phyloP scores from a whole-genome alignment of 345 rosid species.

The Syzygium aromaticum region DNA sequence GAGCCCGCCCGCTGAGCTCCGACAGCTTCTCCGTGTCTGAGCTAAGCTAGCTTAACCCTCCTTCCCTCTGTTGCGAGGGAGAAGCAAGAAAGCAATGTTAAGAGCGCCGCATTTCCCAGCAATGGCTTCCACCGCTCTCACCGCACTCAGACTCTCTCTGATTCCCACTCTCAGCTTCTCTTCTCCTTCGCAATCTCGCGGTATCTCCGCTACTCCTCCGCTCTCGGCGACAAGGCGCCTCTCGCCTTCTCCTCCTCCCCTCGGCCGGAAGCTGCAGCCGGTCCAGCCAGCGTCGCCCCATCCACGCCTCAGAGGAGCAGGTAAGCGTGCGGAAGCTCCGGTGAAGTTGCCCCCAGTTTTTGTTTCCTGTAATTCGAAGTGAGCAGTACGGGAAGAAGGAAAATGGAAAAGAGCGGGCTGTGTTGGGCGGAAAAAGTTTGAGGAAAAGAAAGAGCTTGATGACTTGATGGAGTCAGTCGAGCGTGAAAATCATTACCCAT shows the following conservation, averaged over 20 bases:
- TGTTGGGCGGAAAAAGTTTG: neutral
- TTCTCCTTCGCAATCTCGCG: conserved; percentile 16
- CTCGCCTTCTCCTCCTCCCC: neutral
- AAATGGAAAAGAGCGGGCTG: neutral
- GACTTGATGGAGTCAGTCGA: neutral
- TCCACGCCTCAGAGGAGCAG: conserved; percentile 17
- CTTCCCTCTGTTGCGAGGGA: neutral
- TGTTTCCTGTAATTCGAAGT: neutral
- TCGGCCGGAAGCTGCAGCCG: neutral
- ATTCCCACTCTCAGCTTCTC: conserved; percentile 23
- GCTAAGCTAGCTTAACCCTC: neutral
- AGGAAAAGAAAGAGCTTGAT: neutral
- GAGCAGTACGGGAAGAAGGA: neutral
- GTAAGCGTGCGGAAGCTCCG: neutral
- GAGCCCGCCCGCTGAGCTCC: neutral
- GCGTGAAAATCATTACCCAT: neutral
- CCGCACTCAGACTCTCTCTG: conserved; percentile 26
- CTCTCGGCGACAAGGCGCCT: conserved; percentile 1
- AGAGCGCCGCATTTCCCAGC: conserved; percentile 27
- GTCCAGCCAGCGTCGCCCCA: conserved; percentile 8
- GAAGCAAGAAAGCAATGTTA: conserved; percentile 15
- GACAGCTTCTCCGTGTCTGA: neutral
- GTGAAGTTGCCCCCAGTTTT: neutral
- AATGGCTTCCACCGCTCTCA: conserved; percentile 13
- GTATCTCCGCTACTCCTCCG: conserved; percentile 21